A percentile compares a stretch with the other conserved stretches of the same genome.
Evolutionary conservation across 805 yeast species (phyloP).

Genomic region (Nakazawaea wickerhamii): DNA sequence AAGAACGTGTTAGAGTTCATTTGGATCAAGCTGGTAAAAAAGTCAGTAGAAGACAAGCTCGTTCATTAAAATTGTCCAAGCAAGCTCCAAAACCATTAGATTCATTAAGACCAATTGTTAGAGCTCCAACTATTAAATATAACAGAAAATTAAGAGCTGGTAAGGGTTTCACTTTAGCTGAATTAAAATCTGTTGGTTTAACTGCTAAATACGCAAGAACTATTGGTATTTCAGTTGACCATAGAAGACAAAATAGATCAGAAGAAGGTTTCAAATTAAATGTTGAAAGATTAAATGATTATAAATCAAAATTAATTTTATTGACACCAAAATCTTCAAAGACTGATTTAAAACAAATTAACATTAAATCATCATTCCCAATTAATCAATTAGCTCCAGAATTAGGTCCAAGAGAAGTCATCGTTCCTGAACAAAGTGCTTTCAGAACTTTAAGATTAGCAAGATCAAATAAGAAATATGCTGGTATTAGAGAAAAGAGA

Average conservation of each 20-base stretch:
- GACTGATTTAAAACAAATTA: slow-evolving; percentile 68
- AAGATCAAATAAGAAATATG: slow-evolving; percentile 88
- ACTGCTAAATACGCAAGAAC: slow-evolving; percentile 95
- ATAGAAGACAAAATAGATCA: slow-evolving; percentile 98
- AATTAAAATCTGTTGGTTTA: slow-evolving; percentile 96
- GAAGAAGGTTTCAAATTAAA: slow-evolving; percentile 91
- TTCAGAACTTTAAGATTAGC: slow-evolving; percentile 94
- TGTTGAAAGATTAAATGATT: slow-evolving; percentile 95
- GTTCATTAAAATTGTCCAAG: slow-evolving; percentile 90
- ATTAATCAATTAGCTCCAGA: slow-evolving; percentile 73
- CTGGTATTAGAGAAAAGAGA: slow-evolving; percentile 97
- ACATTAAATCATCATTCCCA: slow-evolving; percentile 82
- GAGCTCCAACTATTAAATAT: slow-evolving; percentile 98
- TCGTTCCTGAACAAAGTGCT: slow-evolving; percentile 64
- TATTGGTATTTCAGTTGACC: slow-evolving; percentile 97
- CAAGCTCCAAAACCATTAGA: slow-evolving; percentile 98
- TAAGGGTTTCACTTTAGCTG: slow-evolving; percentile 98
- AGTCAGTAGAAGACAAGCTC: slow-evolving; percentile 92
- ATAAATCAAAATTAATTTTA: slow-evolving; percentile 91
- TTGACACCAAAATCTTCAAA: slow-evolving; percentile 85
- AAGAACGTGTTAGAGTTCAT: slow-evolving; percentile 99
- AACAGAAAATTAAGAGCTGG: slow-evolving; percentile 99
- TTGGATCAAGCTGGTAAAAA: slow-evolving; percentile 99
- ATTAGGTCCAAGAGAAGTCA: slow-evolving; percentile 84
- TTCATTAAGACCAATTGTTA: slow-evolving; percentile 92